phyloP scores from a whole-genome alignment of 2,329 filamentous ascomycete genomes.

The Trichoderma guizhouense region DNA sequence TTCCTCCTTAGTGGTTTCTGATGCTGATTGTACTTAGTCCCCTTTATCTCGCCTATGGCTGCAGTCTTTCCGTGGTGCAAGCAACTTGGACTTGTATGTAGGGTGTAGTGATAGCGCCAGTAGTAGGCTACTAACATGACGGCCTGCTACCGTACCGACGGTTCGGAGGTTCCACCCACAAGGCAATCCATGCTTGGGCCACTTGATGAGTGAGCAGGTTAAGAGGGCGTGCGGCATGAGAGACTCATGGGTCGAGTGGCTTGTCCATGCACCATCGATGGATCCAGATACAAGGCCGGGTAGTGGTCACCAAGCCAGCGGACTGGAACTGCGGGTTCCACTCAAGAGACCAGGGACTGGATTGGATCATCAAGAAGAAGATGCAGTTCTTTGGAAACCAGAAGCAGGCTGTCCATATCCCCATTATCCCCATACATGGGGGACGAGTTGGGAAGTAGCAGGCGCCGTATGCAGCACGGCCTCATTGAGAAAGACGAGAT shows the following conservation, averaged over 20 bases:
- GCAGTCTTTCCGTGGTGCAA: neutral
- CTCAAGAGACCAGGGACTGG: neutral
- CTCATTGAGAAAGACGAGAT: neutral
- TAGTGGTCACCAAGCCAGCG: constrained; percentile 17
- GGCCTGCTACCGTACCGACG: constrained; percentile 17
- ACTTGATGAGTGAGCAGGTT: constrained; percentile 1
- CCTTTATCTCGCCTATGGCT: neutral
- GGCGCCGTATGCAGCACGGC: neutral
- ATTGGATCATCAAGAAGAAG: neutral
- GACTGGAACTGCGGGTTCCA: constrained; percentile 17
- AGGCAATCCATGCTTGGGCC: neutral
- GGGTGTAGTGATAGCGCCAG: constrained; percentile 7
- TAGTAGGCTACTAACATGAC: neutral
- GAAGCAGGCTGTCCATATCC: neutral
- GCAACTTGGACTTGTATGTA: neutral
- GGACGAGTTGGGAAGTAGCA: neutral
- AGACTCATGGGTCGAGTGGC: constrained; percentile 1
- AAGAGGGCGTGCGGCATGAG: neutral
- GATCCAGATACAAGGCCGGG: constrained; percentile 12
- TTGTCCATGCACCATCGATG: constrained; percentile 7
- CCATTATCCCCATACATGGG: neutral
- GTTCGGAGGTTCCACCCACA: neutral
- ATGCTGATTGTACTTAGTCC: constrained; percentile 3
- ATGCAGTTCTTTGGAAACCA: neutral
- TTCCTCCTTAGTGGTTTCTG: constrained; percentile 10